These are phyloP conservation scores for Aristolochia californica DNA, from an alignment of 164 flowering plant genomes.

Conservation along the genomic window DNA sequence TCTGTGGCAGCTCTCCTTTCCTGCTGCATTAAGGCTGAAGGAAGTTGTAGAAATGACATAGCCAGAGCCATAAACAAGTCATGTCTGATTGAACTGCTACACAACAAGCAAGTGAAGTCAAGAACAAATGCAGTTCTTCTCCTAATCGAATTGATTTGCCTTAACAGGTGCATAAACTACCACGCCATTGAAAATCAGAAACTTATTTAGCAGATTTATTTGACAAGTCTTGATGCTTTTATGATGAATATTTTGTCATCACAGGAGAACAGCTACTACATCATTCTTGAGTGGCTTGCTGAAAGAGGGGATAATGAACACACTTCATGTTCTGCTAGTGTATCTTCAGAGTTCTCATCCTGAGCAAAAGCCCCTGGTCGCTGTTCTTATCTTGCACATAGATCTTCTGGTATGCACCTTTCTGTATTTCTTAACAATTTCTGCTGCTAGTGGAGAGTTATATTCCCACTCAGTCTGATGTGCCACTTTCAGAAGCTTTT, in stretches of 20 bases:
- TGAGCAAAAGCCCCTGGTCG: constrained; percentile 40
- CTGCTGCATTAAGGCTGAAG: constrained; percentile 47
- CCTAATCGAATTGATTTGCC: constrained; percentile 47
- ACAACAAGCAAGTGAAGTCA: constrained; percentile 29
- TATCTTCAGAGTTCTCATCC: constrained; percentile 40
- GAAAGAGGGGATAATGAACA: constrained; percentile 30
- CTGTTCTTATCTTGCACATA: constrained; percentile 47
- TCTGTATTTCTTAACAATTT: neutral
- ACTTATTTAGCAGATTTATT: too few species aligned
- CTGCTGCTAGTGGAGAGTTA: neutral
- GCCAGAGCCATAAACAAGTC: constrained; percentile 30
- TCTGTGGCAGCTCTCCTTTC: constrained; percentile 28
- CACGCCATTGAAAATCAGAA: neutral
- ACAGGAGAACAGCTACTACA: constrained; percentile 41
- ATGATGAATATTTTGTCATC: constrained; percentile 1
- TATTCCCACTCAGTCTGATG: neutral
- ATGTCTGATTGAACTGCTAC: constrained; percentile 43
- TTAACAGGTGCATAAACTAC: constrained; percentile 37
- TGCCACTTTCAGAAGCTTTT: neutral
- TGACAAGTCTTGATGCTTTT: too few species aligned
- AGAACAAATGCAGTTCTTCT: constrained; percentile 34
- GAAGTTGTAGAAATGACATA: constrained; percentile 40
- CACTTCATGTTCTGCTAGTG: constrained; percentile 39
- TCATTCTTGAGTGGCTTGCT: constrained; percentile 34
- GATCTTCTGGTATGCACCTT: constrained; percentile 45